Evolutionary conservation across 176 grass and related monocot species (phyloP).

Genomic region (Areca catechu): DNA sequence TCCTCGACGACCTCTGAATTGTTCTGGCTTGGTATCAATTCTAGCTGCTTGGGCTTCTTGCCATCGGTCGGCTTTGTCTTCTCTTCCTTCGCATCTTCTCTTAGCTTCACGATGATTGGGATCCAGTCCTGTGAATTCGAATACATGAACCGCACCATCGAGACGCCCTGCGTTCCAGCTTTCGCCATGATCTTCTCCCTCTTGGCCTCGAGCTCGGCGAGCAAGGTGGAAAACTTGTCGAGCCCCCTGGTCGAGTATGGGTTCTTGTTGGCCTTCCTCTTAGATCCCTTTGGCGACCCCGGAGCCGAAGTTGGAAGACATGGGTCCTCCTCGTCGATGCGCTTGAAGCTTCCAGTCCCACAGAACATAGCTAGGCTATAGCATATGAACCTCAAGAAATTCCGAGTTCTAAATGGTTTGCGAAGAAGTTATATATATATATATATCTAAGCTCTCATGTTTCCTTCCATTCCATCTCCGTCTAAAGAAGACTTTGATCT

Average conservation of each 20-base stretch:
- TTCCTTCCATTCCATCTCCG: too few relatives aligned
- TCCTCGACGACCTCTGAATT: neutral
- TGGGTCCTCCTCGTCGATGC: constrained; percentile 1
- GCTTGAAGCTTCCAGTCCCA: constrained; percentile 15
- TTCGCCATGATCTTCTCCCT: constrained; percentile 2
- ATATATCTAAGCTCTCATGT: too few relatives aligned
- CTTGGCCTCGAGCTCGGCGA: constrained; percentile 18
- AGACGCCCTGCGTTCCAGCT: neutral
- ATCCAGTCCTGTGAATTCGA: constrained; percentile 14
- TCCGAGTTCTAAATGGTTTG: too few relatives aligned
- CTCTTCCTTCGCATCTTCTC: neutral
- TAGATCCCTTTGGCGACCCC: neutral
- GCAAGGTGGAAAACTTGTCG: constrained; percentile 13
- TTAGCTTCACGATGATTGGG: constrained; percentile 9
- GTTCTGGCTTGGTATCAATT: neutral
- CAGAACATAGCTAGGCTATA: constrained; percentile 5
- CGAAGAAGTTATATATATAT: too few relatives aligned
- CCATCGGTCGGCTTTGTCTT: neutral
- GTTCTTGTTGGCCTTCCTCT: constrained; percentile 7
- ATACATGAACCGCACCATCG: constrained; percentile 16
- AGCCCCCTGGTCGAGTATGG: constrained; percentile 15
- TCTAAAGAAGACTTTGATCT: too few relatives aligned
- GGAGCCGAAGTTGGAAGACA: neutral
- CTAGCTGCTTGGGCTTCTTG: neutral
- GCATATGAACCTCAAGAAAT: too few relatives aligned